Evolutionary conservation across 768 basidiomycete genomes (phyloP), one percentile per base, ranked within the genome.

Genomic region (Collybia sordida): DNA sequence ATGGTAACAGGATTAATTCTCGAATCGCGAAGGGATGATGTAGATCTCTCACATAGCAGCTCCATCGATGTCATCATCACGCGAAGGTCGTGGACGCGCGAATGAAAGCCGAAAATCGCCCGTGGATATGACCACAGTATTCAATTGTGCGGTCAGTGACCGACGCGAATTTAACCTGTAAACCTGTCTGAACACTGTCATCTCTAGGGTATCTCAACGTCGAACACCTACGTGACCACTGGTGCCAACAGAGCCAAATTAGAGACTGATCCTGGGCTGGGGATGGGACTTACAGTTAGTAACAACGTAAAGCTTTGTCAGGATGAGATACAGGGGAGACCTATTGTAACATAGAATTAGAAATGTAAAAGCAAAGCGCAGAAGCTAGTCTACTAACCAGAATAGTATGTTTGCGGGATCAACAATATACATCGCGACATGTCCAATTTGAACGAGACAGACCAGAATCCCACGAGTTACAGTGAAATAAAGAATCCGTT

Each of bases 401-500:
- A 50, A 50, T 3, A 50, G 36, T 14, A 50, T 18, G 28, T 54
- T 41, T 23, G 11, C 28, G 12, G 52, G 52, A 12, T 50, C 37
- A 9, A 50, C n/a, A 18, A 39, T 17, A 40, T 24, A 45, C 49
- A 49, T 54, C 7, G 45, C 19, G 22, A 54, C 27, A 45, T 50
- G 52, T 18, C 18, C 46, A 17, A 49, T n/a, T 27, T 54, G 52
- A n/a, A 45, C 42, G 19, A 45, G 19, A 12, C 35, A 18, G 2
- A 50, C 35, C 21, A 54, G 48, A 7, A 54, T 34, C 1, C 52
- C 52, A 17, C 52, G 48, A 6, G 46, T 49, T 15, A 50, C 25
- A 14, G 31, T 37, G 34, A 43, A 54, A n/a, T 40, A 37, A 14
- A 54, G 21, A n/a, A 54, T n/a, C 18, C 37, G 38, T 11, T 50